Base-by-base conservation (phyloP, 768 basidiomycete genomes). In the Sarcodon aspratus region DNA sequence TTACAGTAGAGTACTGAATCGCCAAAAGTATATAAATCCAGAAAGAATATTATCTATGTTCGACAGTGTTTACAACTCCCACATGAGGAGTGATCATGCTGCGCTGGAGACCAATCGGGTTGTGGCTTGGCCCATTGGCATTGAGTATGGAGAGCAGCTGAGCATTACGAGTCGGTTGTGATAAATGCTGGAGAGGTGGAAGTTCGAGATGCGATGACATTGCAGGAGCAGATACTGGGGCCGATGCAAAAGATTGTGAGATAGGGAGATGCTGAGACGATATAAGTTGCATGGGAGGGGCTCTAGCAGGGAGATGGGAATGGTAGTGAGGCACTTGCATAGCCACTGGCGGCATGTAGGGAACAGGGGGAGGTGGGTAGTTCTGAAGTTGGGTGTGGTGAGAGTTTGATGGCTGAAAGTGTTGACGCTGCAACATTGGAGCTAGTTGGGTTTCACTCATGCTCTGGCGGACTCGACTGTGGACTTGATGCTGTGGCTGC, bases 81-180 rank as follows among this genome's bases (percentile, higher is more conserved):
- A 54, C 45, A 9, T 52, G 49, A 32, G 45, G 49, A 54, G 32
- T 54, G 47, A 47, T 32, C n/a, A 46, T 21, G 37, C 17, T n/a
- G 27, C 12, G 40, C 33, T 54, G 38, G 37, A 50, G 21, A 48
- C 50, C 48, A 10, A 27, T 27, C 21, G 21, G 21, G 46, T 4
- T 27, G 49, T 50, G 32, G 44, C 55, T 46, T 42, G 51, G 32
- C 52, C 57, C 45, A 57, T 59, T 44, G 59, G 40, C 59, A 37
- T 67, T 67, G 21, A 68, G 59, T 48, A 68, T 65, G 27, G 66
- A 69, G 48, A 66, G 59, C 35, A 69, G 40, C 33, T 52, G 46
- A 37, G 49, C 32, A 36, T 52, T 67, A 62, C 11, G 50, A 54
- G 40, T 57, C 61, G 50, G 32, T 42, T 42, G 40, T 5, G 27